Base-by-base conservation (phyloP, 208 protist species). In the Trypanosoma lewisi region DNA sequence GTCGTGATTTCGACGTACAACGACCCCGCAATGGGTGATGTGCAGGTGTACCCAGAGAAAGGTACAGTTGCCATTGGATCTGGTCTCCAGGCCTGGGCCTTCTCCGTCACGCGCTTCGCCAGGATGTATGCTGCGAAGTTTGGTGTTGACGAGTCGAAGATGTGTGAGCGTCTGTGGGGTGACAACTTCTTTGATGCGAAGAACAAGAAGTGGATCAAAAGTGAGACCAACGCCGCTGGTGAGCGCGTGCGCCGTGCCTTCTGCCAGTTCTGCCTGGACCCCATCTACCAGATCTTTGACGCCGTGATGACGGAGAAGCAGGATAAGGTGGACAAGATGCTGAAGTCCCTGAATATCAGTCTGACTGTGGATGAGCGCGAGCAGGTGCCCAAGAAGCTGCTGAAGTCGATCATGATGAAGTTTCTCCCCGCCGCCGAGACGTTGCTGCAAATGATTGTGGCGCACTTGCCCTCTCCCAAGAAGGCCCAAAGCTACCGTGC, bases 41-140 rank as follows among this genome's bases (percentile, higher is more conserved):
- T 89, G 49, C 82, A 89, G 77, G 77, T 89, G 47, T 83, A 75
- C 52, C 83, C 83, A 23, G 80, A 89, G 50, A 83, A 89, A 68
- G 98, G 98, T 34, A 99, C 97, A 52, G 98, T 99, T 63, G 87
- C 87, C 65, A 99, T 99, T 78, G 98, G 97, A 58, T 98, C 98
- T 31, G 98, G 98, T 69, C 91, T 99, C 11, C 98, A 99, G 72
- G 97, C 92, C 52, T 99, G 98, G 98, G 98, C 83, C 51, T 99
- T 99, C 96, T 99, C 98, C 33, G 79, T 99, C 31, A 85, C 77
- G 36, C 87, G 94, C 44, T 89, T 89, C 51, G 80, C 83, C 30
- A 83, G 77, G 77, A 86, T 86, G 80, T 86, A 86, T 64, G 75
- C 79, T 21, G 75, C 77, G 28, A 99, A 99, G 85, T 99, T 99